phyloP scores from a whole-genome alignment of 345 rosid species.

The Brassica cretica region DNA sequence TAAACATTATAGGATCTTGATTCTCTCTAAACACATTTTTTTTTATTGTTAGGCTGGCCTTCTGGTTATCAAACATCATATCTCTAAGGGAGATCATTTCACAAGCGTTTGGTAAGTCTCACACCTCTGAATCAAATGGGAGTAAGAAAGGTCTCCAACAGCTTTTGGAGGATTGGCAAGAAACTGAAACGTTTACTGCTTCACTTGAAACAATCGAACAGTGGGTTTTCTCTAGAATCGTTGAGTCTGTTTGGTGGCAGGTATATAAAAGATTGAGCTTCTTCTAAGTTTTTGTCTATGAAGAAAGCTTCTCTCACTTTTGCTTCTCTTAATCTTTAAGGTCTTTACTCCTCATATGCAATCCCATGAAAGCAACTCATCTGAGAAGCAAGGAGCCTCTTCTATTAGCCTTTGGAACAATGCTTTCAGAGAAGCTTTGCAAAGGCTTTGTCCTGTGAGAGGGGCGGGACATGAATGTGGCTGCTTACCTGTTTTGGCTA shows the following conservation, averaged over 20 bases:
- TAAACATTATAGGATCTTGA: constrained; percentile 4
- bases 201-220: constrained; percentile 80
- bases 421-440: constrained; percentile 78
- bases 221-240: constrained; percentile 87
- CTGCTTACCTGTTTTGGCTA: constrained; percentile 77
- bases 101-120: constrained; percentile 70
- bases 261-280: constrained; percentile 40
- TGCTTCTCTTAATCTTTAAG: not conserved
- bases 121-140: constrained; percentile 53
- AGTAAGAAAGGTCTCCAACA: constrained; percentile 44
- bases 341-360: constrained; percentile 85
- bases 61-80: constrained; percentile 89
- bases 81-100: constrained; percentile 76
- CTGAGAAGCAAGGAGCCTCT: constrained; percentile 69
- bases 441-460: constrained; percentile 83
- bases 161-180: constrained; percentile 83
- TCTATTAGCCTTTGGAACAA: constrained; percentile 75
- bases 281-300: not conserved
- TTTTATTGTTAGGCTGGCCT: constrained; percentile 60
- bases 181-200: constrained; percentile 69
- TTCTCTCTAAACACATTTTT: constrained; percentile 1
- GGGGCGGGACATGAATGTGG: constrained; percentile 90
- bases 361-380: constrained; percentile 49
- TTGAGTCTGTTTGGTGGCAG: constrained; percentile 99
- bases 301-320: not conserved